Percentiles rank a stretch among this genome's conserved stretches.
Evolutionary conservation across 208 protist genomes (phyloP).

Genomic region (Trypanosoma vivax): DNA sequence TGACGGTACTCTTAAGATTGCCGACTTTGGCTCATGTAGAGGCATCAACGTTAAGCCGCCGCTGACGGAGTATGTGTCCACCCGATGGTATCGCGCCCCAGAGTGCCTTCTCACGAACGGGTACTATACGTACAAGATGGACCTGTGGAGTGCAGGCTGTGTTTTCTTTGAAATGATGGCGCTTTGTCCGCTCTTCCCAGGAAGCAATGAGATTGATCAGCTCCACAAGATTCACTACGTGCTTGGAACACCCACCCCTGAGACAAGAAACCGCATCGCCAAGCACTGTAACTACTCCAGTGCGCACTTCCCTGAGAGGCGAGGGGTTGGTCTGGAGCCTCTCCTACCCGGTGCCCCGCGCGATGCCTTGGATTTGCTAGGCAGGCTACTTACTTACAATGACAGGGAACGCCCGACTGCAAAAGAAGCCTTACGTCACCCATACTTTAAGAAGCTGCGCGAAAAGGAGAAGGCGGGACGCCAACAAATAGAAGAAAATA

Average conservation of each 20-base stretch:
- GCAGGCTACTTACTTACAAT: constrained; percentile 82
- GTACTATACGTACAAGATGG: constrained; percentile 90
- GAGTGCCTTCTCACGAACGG: constrained; percentile 88
- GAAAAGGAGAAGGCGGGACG: constrained; percentile 33
- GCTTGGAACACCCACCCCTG: constrained; percentile 81
- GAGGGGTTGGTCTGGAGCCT: constrained; percentile 52
- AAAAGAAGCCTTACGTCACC: constrained; percentile 85
- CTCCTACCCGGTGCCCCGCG: constrained; percentile 58
- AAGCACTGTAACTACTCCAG: constrained; percentile 56
- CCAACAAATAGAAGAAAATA: constrained; percentile 3
- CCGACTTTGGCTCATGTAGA: constrained; percentile 90
- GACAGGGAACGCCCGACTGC: constrained; percentile 86
- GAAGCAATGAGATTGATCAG: constrained; percentile 76
- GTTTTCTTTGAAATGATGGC: constrained; percentile 83
- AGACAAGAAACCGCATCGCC: constrained; percentile 64
- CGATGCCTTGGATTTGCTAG: constrained; percentile 83
- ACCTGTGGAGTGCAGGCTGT: constrained; percentile 86
- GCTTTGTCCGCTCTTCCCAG: constrained; percentile 79
- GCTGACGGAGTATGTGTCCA: constrained; percentile 91
- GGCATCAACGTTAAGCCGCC: constrained; percentile 71
- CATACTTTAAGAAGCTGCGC: constrained; percentile 77
- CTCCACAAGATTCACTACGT: constrained; percentile 88
- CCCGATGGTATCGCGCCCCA: constrained; percentile 90
- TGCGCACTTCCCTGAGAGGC: constrained; percentile 61
- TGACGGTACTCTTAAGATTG: constrained; percentile 76